Base-by-base conservation (phyloP, 2,329 filamentous ascomycete genomes). In the Arthrobotrys iridis region DNA sequence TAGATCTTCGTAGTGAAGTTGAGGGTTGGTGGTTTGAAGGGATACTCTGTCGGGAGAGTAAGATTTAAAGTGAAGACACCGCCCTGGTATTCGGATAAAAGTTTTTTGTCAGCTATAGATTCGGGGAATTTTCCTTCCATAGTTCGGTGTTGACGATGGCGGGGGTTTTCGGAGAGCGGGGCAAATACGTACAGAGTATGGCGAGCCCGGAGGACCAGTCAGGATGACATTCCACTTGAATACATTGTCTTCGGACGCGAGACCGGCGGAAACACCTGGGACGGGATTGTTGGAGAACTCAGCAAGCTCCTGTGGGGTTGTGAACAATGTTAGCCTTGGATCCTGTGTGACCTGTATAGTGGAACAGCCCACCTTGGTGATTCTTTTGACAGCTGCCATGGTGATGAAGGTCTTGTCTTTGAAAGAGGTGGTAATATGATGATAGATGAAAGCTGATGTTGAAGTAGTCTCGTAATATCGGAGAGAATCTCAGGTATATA, bases 1-100 rank as follows among this genome's bases (percentile, higher is more conserved):
- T 96, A 97, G 85, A 97, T 91, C 83, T 93, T 94, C 59, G 93
- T 97, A 78, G 85, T 84, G 86, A 97, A 96, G 81, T 87, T 88
- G 79, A 96, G 86, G 74, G 87, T 85, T 13, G 93, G 93, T 20
- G 93, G 89, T 83, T 95, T 95, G 88, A 96, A 97, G 35, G 93
- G 93, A 85, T 96, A 97, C 80, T 93, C 90, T 79, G 85, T 83
- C 11, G 93, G 93, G 8, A 97, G 88, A 41, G 83, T 86, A 78
- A 97, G 85, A 77, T 89, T 83, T 76, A 97, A 84, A 78, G 88
- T 87, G 87, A 93, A 97, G 78, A 84, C 84, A 80, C 93, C 93
- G 79, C 88, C 89, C 85, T 90, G 20, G 59, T 46, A 24, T n/a
- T 3, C 26, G 26, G 5, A 4, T 11, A 4, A n/a, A 33, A 20